phyloP scores from a whole-genome alignment of 371 early-diverging fungal species.

The Mucor racemosus region DNA sequence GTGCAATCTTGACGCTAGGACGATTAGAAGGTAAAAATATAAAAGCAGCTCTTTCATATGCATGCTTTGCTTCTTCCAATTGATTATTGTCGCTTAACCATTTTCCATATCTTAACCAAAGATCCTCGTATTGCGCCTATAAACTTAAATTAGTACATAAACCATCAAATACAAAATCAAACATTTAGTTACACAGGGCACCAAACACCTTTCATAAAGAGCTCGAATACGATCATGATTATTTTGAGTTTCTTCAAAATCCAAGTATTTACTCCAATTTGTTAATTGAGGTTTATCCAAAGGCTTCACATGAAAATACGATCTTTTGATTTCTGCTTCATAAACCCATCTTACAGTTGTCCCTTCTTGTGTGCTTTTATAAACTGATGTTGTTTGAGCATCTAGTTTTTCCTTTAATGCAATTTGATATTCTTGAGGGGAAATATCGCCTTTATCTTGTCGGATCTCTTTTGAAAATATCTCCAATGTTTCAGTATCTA shows the following conservation, averaged over 20 bases:
- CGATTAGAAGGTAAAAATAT: constrained; percentile 38
- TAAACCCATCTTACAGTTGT: constrained; percentile 59
- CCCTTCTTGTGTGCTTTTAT: constrained; percentile 65
- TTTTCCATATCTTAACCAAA: constrained; percentile 67
- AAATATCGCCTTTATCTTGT: constrained; percentile 27
- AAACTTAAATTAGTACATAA: not conserved
- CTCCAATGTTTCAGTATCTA: constrained; percentile 48
- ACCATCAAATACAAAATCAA: not conserved
- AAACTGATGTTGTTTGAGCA: constrained; percentile 51
- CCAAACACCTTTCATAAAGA: constrained; percentile 74
- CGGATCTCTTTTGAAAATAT: constrained; percentile 45
- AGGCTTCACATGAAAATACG: constrained; percentile 79
- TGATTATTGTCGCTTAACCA: constrained; percentile 39
- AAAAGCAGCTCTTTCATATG: constrained; percentile 41
- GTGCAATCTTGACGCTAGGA: constrained; percentile 49
- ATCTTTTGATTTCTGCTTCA: constrained; percentile 68
- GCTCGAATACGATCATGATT: constrained; percentile 58
- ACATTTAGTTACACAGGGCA: constrained; percentile 62
- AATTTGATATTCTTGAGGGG: constrained; percentile 51
- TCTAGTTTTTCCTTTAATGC: constrained; percentile 60
- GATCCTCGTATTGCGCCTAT: constrained; percentile 73
- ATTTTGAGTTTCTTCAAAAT: constrained; percentile 67
- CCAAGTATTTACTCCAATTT: constrained; percentile 73
- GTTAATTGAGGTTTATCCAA: constrained; percentile 67
- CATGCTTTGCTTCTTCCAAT: constrained; percentile 41